Evolutionary conservation across 345 rosid genomes (phyloP).

Genomic region (Eucalyptus urophylla): DNA sequence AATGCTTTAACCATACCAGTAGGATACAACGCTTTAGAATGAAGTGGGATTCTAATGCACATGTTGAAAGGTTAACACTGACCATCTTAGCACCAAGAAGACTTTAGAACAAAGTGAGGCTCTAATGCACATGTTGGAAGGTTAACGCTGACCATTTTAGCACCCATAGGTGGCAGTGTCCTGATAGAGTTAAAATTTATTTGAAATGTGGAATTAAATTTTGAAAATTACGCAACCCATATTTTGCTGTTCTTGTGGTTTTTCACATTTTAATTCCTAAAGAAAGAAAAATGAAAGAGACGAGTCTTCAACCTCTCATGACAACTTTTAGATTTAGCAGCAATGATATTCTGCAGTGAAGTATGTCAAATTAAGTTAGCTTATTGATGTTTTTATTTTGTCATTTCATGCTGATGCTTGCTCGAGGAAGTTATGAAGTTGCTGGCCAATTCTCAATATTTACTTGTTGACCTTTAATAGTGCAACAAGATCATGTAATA

Average conservation of each 20-base stretch:
- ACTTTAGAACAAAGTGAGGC: background rate
- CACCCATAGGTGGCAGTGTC: background rate
- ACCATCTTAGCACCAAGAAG: background rate
- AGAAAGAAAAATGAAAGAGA: background rate
- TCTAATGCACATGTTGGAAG: background rate
- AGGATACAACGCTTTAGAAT: background rate
- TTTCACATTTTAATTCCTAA: background rate
- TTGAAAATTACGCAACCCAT: background rate
- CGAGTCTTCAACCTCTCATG: background rate
- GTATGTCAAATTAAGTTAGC: background rate
- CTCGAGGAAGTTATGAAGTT: background rate
- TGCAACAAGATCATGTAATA: background rate
- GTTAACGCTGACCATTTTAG: background rate
- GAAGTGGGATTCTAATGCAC: background rate
- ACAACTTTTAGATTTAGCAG: background rate
- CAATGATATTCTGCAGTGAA: background rate
- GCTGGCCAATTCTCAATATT: background rate
- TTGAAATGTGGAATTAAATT: background rate
- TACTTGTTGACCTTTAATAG: background rate
- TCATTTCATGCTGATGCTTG: background rate
- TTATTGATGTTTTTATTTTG: background rate
- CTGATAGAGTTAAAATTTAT: background rate
- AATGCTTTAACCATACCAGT: background rate
- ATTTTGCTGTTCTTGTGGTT: background rate
- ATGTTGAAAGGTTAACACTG: background rate